Conservation (phyloP, 2,329 filamentous ascomycete genomes). For the Phaeosphaeriaceae sp. region DNA sequence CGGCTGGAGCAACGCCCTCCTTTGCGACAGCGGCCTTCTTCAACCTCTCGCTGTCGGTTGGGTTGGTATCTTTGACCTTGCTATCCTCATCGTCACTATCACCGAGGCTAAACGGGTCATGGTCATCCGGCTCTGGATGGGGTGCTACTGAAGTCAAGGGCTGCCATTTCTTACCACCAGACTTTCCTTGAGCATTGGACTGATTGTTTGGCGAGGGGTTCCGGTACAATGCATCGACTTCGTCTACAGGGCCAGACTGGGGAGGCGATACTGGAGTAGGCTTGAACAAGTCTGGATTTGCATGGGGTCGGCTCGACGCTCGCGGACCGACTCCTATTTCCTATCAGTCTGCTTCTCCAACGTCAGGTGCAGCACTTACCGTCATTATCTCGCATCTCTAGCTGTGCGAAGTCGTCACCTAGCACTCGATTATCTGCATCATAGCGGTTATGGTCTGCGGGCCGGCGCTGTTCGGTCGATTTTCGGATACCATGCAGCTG, state of each 20-base stretch:
- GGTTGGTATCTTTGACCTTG: conserved; percentile 68
- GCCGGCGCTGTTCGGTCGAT: conserved; percentile 61
- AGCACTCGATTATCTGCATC: conserved; percentile 93
- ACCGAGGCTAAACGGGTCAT: conserved; percentile 95
- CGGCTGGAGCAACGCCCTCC: conserved; percentile 30
- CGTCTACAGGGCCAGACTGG: conserved; percentile 71
- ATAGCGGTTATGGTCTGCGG: conserved; percentile 88
- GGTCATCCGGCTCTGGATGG: conserved; percentile 78
- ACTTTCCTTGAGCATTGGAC: conserved; percentile 34
- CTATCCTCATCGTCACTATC: conserved; percentile 89
- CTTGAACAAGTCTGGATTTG: conserved; percentile 83
- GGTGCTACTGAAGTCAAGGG: conserved; percentile 86
- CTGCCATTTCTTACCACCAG: conserved; percentile 95
- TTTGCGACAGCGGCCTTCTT: conserved; percentile 57
- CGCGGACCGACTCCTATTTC: conserved; percentile 56
- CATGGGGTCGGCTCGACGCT: conserved; percentile 68
- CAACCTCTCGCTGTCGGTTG: conserved; percentile 59
- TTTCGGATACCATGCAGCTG: conserved; percentile 50
- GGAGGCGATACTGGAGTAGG: conserved; percentile 61
- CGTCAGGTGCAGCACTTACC: conserved; percentile 43
- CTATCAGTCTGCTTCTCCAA: background rate
- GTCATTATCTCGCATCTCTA: conserved; percentile 68
- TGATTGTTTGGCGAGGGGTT: conserved; percentile 46
- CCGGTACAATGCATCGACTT: conserved; percentile 78
- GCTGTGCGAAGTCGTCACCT: conserved; percentile 80